These are phyloP conservation scores for Hondaea fermentalgiana DNA, from an alignment of 108 stramenopile species.

Conservation along the genomic window DNA sequence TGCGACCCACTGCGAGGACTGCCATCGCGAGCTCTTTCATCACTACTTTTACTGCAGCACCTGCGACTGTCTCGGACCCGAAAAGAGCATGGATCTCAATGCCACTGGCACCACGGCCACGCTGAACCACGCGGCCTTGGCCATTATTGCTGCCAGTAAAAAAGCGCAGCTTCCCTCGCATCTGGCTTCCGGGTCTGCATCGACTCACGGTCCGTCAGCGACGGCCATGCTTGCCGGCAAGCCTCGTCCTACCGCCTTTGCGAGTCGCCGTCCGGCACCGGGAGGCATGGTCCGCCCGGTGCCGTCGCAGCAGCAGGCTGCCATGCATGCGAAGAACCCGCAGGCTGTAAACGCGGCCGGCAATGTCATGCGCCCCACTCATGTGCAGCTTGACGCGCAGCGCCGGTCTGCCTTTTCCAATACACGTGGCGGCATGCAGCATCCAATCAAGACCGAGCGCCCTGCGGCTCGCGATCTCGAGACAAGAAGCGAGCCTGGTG, in stretches of 20 bases:
- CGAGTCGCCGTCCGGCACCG: neutral
- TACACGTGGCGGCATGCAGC: neutral
- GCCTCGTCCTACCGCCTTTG: neutral
- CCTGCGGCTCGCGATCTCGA: neutral
- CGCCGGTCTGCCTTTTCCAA: neutral
- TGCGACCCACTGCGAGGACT: neutral
- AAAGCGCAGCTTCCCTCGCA: neutral
- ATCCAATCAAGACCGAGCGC: neutral
- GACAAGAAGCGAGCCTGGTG: neutral
- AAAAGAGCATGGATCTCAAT: neutral
- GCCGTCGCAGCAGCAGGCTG: neutral
- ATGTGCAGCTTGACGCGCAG: neutral
- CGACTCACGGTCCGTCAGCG: no score
- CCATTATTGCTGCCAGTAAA: neutral
- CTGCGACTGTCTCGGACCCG: neutral
- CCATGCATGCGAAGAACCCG: neutral
- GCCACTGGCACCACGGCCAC: neutral
- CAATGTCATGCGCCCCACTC: neutral
- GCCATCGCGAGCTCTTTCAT: slow-evolving; percentile 13
- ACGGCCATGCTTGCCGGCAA: neutral
- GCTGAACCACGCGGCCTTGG: neutral
- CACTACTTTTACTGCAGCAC: slow-evolving; percentile 12
- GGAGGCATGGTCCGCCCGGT: neutral
- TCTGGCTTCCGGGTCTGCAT: no score
- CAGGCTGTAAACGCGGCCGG: neutral